These are phyloP conservation scores for Termitomyces sp. DNA, from an alignment of 1,284 basidiomycete species.

Conservation along the genomic window DNA sequence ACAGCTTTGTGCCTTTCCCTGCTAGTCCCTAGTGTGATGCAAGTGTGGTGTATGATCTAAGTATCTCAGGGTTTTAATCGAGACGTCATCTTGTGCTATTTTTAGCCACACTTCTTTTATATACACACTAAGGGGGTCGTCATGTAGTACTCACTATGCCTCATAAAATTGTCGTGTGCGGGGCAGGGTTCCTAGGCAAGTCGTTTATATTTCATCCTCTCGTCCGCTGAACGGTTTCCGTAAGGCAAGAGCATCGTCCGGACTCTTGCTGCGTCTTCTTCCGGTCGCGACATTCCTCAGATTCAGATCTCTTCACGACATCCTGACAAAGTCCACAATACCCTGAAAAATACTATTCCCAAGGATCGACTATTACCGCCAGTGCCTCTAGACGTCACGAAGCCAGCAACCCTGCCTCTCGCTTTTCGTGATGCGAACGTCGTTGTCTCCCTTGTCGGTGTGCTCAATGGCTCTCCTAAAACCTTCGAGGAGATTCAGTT, in stretches of 20 bases:
- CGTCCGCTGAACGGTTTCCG: not conserved
- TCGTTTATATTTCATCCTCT: not conserved
- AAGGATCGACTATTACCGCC: slow-evolving; percentile 39
- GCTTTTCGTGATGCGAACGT: slow-evolving; percentile 51
- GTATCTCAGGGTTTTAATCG: too few species aligned
- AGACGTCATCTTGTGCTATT: slow-evolving; percentile 4
- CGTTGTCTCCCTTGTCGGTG: slow-evolving; percentile 61
- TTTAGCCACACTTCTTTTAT: slow-evolving; percentile 3
- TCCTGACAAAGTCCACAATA: slow-evolving; percentile 36
- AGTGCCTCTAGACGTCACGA: slow-evolving; percentile 50
- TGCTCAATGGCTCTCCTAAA: slow-evolving; percentile 50
- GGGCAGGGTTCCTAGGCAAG: slow-evolving; percentile 62
- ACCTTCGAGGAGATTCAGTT: slow-evolving; percentile 59
- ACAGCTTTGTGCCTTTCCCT: slow-evolving; percentile 18
- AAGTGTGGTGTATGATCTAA: not conserved
- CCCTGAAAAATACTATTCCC: slow-evolving; percentile 26
- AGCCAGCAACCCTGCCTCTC: slow-evolving; percentile 36
- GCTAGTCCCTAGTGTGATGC: slow-evolving; percentile 12
- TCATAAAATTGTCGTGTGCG: slow-evolving; percentile 55
- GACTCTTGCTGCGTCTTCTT: slow-evolving; percentile 29
- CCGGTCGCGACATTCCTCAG: slow-evolving; percentile 21
- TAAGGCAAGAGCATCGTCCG: slow-evolving; percentile 55
- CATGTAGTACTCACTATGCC: too few species aligned
- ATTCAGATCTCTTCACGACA: slow-evolving; percentile 55
- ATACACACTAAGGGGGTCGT: too few species aligned